phyloP scores from a whole-genome alignment of 495 filamentous ascomycete genomes.

The Astrocystis sublimbata region DNA sequence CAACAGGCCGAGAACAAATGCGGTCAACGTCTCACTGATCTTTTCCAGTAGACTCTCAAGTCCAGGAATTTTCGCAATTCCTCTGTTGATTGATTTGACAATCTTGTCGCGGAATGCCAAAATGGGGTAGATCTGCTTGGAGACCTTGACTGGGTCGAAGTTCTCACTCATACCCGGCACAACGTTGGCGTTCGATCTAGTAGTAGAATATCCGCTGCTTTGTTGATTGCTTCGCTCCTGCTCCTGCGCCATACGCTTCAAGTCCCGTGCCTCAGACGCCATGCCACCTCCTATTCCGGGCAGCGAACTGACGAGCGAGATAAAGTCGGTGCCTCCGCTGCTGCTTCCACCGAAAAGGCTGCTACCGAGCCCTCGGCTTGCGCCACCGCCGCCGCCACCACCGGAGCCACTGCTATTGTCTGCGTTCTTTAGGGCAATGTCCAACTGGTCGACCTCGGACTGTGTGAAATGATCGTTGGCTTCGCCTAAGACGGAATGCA shows the following conservation, averaged over 20 bases:
- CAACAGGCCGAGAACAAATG: conserved; percentile 86
- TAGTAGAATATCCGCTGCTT: conserved; percentile 21
- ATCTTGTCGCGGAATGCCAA: conserved; percentile 92
- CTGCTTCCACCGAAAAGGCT: conserved; percentile 34
- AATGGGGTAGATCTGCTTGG: conserved; percentile 89
- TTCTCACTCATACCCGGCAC: conserved; percentile 69
- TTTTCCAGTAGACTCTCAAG: conserved; percentile 83
- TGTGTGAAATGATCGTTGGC: conserved; percentile 95
- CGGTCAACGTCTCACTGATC: conserved; percentile 85
- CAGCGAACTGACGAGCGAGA: conserved; percentile 71
- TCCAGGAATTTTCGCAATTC: conserved; percentile 90
- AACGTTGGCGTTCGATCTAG: conserved; percentile 45
- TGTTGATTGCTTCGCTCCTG: conserved; percentile 65
- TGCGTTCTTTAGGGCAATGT: conserved; percentile 66
- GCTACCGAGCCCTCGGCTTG: conserved; percentile 42
- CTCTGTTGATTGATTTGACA: conserved; percentile 74
- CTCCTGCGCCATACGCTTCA: conserved; percentile 73
- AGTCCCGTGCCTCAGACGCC: conserved; percentile 70
- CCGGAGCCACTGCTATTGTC: conserved; percentile 32
- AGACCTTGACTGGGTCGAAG: conserved; percentile 80
- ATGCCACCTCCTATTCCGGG: conserved; percentile 73
- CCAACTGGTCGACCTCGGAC: conserved; percentile 88
- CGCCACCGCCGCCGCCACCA: conserved; percentile 49
- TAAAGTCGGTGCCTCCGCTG: conserved; percentile 53
- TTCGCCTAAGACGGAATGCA: conserved; percentile 95